Conservation (phyloP, 805 yeast genomes). For the Yarrowia sp. region DNA sequence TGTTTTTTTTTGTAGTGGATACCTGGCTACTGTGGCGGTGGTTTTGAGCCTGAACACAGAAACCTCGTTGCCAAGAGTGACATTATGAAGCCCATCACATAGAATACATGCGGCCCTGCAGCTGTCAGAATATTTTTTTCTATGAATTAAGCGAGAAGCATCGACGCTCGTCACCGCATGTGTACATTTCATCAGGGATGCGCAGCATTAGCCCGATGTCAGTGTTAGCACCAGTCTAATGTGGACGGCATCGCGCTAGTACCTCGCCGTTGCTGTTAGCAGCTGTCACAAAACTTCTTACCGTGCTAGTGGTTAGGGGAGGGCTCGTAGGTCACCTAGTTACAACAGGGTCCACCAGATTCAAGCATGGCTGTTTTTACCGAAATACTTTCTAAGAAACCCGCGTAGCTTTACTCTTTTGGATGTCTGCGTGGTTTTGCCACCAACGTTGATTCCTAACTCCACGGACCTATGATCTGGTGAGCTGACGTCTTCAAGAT, state of each 20-base stretch:
- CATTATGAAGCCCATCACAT: too few relatives aligned
- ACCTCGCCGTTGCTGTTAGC: not conserved
- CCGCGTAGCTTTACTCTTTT: not conserved
- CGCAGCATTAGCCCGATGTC: too few relatives aligned
- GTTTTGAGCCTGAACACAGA: too few relatives aligned
- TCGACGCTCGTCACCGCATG: not conserved
- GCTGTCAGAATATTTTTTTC: not conserved
- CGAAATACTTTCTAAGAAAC: not conserved
- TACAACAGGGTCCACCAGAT: not conserved
- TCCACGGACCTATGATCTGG: not conserved
- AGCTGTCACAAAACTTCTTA: not conserved
- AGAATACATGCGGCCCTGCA: not conserved
- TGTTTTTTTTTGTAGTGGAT: too few relatives aligned
- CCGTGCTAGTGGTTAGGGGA: not conserved
- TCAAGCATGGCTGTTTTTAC: not conserved
- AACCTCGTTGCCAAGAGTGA: too few relatives aligned
- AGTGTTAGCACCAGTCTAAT: not conserved
- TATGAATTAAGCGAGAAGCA: not conserved
- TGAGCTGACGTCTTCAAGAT: too few relatives aligned
- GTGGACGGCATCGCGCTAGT: conserved; percentile 12
- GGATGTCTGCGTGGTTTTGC: not conserved
- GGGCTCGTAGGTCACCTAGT: not conserved
- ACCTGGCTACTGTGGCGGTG: too few relatives aligned
- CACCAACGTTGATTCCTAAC: not conserved
- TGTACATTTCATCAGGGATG: too few relatives aligned